phyloP scores from a whole-genome alignment of 116 monocot genomes.

The Thalassia testudinum region DNA sequence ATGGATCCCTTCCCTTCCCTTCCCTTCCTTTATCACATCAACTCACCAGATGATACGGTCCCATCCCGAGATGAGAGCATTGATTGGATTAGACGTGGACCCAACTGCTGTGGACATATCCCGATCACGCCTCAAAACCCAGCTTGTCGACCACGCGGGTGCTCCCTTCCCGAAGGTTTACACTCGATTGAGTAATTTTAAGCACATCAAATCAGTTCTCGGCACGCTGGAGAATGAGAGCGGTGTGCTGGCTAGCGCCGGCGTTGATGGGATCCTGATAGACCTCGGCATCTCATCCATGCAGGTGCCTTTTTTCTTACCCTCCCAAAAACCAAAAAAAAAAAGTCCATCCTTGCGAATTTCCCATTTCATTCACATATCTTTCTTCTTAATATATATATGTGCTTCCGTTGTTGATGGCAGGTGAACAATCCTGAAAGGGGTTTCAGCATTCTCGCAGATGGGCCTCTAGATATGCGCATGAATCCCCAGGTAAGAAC shows the following conservation, averaged over 20 bases:
- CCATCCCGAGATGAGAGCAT: slow-evolving; percentile 65
- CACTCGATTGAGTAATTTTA: slow-evolving; percentile 59
- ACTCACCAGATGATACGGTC: slow-evolving; percentile 48
- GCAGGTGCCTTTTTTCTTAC: too few relatives aligned
- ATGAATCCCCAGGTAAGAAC: slow-evolving; percentile 76
- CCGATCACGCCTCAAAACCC: slow-evolving; percentile 26
- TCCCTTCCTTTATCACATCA: neutral
- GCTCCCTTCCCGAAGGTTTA: slow-evolving; percentile 19
- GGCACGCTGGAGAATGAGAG: slow-evolving; percentile 2
- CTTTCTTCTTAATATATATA: neutral
- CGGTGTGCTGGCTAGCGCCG: slow-evolving; percentile 4
- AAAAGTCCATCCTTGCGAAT: too few relatives aligned
- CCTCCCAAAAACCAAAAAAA: too few relatives aligned
- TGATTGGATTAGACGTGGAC: slow-evolving; percentile 74
- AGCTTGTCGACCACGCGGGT: neutral
- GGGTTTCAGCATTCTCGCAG: slow-evolving; percentile 73
- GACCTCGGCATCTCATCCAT: slow-evolving; percentile 96
- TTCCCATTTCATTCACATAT: neutral
- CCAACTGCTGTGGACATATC: slow-evolving; percentile 44
- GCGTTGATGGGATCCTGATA: slow-evolving; percentile 77
- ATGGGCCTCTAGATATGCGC: slow-evolving; percentile 93
- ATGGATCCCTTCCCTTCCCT: neutral
- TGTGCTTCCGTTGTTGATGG: neutral
- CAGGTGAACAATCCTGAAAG: slow-evolving; percentile 54
- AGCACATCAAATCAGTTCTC: slow-evolving; percentile 57